A percentile compares a stretch with the other conserved stretches of the same genome.
These are phyloP conservation scores for Rhodomyrtus tomentosa DNA, from an alignment of 345 rosid genomes.

Conservation along the genomic window DNA sequence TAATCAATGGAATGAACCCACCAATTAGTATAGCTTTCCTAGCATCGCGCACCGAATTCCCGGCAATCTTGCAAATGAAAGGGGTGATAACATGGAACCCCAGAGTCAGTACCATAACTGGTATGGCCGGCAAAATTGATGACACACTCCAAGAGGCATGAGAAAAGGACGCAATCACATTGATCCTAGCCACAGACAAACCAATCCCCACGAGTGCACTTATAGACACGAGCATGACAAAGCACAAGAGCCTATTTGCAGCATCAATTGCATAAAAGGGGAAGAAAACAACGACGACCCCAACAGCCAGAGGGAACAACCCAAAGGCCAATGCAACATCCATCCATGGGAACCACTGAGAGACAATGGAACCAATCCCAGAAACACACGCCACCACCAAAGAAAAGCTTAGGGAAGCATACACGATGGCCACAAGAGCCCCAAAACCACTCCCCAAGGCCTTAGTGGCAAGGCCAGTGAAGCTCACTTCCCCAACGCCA, in stretches of 20 bases:
- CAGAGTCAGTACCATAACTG: constrained; percentile 72
- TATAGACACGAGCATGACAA: constrained; percentile 66
- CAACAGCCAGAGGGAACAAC: constrained; percentile 49
- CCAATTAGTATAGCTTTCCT: constrained; percentile 67
- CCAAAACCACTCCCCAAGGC: constrained; percentile 62
- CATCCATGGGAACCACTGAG: constrained; percentile 72
- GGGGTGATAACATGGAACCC: constrained; percentile 95
- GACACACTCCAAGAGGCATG: constrained; percentile 52
- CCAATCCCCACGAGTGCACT: constrained; percentile 60
- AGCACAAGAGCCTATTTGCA: constrained; percentile 51
- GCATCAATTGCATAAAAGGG: constrained; percentile 60
- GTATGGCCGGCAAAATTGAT: constrained; percentile 64
- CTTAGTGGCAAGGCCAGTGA: constrained; percentile 68
- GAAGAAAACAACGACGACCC: constrained; percentile 41
- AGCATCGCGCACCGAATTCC: constrained; percentile 49
- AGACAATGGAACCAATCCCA: constrained; percentile 73
- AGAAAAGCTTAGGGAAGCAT: constrained; percentile 78
- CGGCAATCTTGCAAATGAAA: constrained; percentile 73
- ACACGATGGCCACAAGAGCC: constrained; percentile 59
- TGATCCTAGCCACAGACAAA: constrained; percentile 59
- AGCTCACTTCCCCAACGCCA: constrained; percentile 73
- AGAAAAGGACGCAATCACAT: constrained; percentile 47
- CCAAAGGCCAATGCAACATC: constrained; percentile 46
- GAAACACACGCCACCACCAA: constrained; percentile 83
- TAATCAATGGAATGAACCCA: constrained; percentile 59